Conservation (phyloP, 331 rosid genomes). For the Cydonia oblonga region DNA sequence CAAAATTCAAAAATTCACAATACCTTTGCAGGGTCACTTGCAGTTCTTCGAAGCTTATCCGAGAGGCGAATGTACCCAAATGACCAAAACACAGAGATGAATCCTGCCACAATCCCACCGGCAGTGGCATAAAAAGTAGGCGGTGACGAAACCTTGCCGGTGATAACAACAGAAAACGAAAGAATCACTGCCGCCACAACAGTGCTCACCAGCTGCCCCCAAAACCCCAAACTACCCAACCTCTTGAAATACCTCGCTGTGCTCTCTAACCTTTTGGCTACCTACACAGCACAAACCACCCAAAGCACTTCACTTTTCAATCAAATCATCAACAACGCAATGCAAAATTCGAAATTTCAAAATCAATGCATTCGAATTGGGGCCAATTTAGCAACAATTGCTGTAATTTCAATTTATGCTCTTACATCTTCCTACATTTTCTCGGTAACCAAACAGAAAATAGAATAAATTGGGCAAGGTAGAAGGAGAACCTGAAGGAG, state of each 20-base stretch:
- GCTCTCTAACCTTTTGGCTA: constrained; percentile 71
- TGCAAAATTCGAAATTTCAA: not conserved
- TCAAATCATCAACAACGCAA: not conserved
- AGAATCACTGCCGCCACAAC: constrained; percentile 85
- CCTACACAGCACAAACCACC: constrained; percentile 37
- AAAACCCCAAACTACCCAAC: constrained; percentile 78
- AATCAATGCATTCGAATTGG: not conserved
- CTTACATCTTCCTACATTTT: not conserved
- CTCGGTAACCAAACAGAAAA: not conserved
- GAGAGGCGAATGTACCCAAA: constrained; percentile 92
- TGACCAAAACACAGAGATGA: constrained; percentile 93
- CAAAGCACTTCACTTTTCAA: not conserved
- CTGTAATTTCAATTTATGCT: not conserved
- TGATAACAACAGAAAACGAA: constrained; percentile 68
- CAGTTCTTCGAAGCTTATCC: constrained; percentile 67
- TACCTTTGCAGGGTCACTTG: constrained; percentile 83
- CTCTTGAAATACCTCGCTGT: constrained; percentile 91
- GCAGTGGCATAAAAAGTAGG: constrained; percentile 89
- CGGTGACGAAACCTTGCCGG: constrained; percentile 80
- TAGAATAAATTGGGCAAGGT: not conserved
- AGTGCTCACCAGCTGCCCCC: constrained; percentile 93
- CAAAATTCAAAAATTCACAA: not conserved
- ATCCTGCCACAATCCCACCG: constrained; percentile 82
- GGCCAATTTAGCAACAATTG: not conserved
- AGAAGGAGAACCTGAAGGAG: constrained; percentile 53